Evolutionary conservation across 441 rosid species (phyloP).

Genomic region (Croton setiger): DNA sequence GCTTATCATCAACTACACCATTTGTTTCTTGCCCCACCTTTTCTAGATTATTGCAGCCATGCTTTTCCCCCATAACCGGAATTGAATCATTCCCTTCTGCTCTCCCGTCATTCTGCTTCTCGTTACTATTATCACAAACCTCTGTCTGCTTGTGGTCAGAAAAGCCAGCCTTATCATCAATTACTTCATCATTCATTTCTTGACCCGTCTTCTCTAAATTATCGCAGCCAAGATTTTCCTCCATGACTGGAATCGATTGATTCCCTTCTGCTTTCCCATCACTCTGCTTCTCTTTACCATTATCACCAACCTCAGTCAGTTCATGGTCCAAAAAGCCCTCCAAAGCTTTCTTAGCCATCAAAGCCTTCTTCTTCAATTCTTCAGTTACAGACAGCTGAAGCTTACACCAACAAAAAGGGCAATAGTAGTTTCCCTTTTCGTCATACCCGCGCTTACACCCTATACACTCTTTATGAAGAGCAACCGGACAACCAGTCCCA

Average conservation of each 20-base stretch:
- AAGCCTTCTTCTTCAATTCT: neutral
- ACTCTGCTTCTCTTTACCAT: neutral
- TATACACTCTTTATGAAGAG: slow-evolving; percentile 10
- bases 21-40: neutral
- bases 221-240: neutral
- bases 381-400: neutral
- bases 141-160: too few species aligned
- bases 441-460: neutral
- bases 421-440: slow-evolving; percentile 6
- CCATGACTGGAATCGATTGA: neutral
- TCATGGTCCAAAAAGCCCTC: neutral
- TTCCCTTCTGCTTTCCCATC: neutral
- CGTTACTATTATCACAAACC: too few species aligned
- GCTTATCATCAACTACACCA: neutral
- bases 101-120: too few species aligned
- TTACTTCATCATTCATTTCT: neutral
- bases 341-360: neutral
- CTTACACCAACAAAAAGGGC: slow-evolving; percentile 17
- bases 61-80: neutral
- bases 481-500: slow-evolving; percentile 6
- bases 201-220: neutral
- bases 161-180: neutral
- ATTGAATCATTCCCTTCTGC: too few species aligned
- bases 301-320: neutral
- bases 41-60: neutral